Base-by-base conservation (phyloP, 148 eudicot species). In the Diospyros kaki region DNA sequence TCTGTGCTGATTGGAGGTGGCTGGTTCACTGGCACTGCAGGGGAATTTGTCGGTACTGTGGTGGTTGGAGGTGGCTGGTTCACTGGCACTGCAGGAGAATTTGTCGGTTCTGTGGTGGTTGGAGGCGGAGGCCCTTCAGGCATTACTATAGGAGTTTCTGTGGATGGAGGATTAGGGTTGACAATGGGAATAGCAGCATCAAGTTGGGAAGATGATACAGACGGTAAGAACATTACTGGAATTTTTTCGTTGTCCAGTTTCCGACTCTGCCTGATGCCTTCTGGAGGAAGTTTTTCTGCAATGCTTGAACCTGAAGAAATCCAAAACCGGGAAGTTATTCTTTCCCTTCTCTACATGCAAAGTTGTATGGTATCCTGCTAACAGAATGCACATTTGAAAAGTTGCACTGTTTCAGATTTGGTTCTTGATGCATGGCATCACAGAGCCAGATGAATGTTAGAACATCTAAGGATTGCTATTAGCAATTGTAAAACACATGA, bases 251-350 rank as follows among this genome's bases (percentile, higher is more conserved):
- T 48, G 66, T 73, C 73, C 10, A 81, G 66, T 58, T 71, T 84
- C 66, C 65, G 69, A 66, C 73, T 77, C 71, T 78, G 78, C 71
- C 46, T 71, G 74, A 79, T 85, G 78, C 74, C 79, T 82, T 86
- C 59, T 17, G 69, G 14, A 5, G 78, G 76, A 62, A 68, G 77
- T 51, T 67, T 84, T 56, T 59, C 75, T 72, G 83, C 89, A 63
- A 81, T 76, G 71, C 86, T 78, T 77, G 87, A 75, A 67, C 86
- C 97, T 93, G 91, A 81, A 86, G 71, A 69, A 67, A 68, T 43
- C 44, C 68, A 64, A 48, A 48, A 48, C 2, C 40, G 39, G 48
- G 59, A 14, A 68, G 62, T 43, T 46, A n/a, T 15, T 65, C 75
- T 5, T 59, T 54, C 64, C 63, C 58, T 41, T 45, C 53, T 58